Conservation (phyloP, 306 rosid genomes). For the Casuarina cunninghamiana region DNA sequence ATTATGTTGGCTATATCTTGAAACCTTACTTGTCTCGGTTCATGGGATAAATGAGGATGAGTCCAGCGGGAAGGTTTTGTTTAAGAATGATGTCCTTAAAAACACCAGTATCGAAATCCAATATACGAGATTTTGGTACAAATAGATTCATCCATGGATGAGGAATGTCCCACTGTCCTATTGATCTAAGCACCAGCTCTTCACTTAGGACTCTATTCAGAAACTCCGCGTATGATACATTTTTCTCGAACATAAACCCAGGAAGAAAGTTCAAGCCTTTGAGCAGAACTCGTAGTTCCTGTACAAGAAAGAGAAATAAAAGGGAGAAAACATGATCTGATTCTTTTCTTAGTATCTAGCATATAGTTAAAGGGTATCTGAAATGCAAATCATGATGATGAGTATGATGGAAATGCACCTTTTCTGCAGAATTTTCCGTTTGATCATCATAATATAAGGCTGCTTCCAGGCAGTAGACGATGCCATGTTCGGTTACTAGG, state of each 20-base stretch:
- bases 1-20: too few relatives aligned
- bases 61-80: constrained; percentile 47
- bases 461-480: constrained; percentile 59
- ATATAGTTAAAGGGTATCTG: neutral
- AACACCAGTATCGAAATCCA: constrained; percentile 57
- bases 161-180: constrained; percentile 74
- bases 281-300: constrained; percentile 44
- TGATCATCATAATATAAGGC: constrained; percentile 55
- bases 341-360: neutral
- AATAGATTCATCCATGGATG: constrained; percentile 94
- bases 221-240: constrained; percentile 59
- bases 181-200: constrained; percentile 43
- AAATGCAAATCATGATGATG: neutral
- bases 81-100: constrained; percentile 58
- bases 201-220: constrained; percentile 56
- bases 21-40: constrained; percentile 53
- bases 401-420: constrained; percentile 38
- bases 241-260: constrained; percentile 52
- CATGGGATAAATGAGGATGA: constrained; percentile 60
- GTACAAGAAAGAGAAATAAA: neutral
- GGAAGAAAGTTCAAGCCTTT: constrained; percentile 42
- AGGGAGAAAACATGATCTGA: neutral
- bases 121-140: constrained; percentile 65
- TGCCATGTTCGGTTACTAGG: constrained; percentile 45
- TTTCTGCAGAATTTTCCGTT: constrained; percentile 24